phyloP scores from a whole-genome alignment of 805 yeast genomes.

The Komagataella mondaviorum region DNA sequence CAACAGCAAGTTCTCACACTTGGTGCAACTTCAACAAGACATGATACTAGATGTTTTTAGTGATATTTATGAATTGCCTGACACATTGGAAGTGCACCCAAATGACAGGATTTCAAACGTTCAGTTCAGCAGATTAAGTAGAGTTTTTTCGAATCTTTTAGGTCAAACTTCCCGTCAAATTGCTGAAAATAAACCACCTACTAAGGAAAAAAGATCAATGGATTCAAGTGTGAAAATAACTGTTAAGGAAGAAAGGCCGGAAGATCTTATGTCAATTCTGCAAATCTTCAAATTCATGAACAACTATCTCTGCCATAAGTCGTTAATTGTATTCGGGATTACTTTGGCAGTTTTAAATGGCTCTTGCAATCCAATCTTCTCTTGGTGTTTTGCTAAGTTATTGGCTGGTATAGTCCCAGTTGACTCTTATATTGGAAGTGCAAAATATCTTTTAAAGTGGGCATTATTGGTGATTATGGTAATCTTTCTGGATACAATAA shows the following conservation, averaged over 20 bases:
- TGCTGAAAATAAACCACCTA: neutral
- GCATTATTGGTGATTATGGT: constrained; percentile 48
- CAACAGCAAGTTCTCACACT: constrained; percentile 2
- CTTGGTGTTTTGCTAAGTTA: constrained; percentile 62
- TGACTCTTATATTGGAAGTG: constrained; percentile 16
- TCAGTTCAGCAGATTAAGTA: neutral
- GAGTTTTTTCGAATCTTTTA: neutral
- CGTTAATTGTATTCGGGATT: constrained; percentile 34
- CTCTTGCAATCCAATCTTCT: constrained; percentile 59
- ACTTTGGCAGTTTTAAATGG: constrained; percentile 43
- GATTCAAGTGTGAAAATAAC: neutral
- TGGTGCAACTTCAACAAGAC: neutral
- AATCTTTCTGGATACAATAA: constrained; percentile 49
- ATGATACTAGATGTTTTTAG: neutral
- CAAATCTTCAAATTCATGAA: constrained; percentile 17
- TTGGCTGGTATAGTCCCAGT: constrained; percentile 48
- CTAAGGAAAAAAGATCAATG: neutral
- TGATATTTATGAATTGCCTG: constrained; percentile 2
- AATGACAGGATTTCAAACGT: neutral
- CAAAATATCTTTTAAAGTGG: constrained; percentile 40
- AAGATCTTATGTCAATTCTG: constrained; percentile 9
- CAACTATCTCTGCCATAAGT: constrained; percentile 11
- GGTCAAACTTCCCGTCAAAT: neutral
- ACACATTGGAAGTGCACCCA: neutral
- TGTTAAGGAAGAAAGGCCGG: constrained; percentile 3